Base-by-base conservation (phyloP, 164 flowering plant genomes). In the Euptelea pleiosperma region DNA sequence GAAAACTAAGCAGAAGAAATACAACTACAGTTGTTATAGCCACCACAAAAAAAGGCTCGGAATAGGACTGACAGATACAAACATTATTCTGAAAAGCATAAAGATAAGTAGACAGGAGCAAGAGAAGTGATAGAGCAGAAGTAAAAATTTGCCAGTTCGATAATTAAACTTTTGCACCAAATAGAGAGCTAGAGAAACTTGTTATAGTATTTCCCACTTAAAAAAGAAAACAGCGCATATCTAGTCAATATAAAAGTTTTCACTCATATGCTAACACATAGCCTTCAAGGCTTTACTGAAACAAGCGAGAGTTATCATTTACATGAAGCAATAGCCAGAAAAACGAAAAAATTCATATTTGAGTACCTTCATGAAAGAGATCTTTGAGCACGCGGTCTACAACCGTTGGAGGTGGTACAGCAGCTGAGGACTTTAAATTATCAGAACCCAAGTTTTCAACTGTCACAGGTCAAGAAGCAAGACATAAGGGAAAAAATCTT, bases 341-440 rank as follows among this genome's bases (percentile, higher is more conserved):
- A 57, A 15, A 28, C 55, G n/a, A n/a, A n/a, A 28, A 33, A 58
- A 9, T 18, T 8, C 6, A 9, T 24, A 21, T 5, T 45, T 11
- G n/a, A 11, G 34, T 74, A 90, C 99, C 97, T 40, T 85, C 87
- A 50, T 80, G 89, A 75, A 90, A 91, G 11, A 94, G 84, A 63
- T 94, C 99, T 70, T 88, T 94, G 16, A 94, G 84, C 44, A 88
- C 86, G 26, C 99, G 97, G 61, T 91, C 99, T 60, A 86, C 64
- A 70, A 87, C 97, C 31, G 97, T 67, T 50, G 95, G 89, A 26
- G 99, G 89, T 54, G 99, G 97, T 58, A 85, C 52, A 34, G 80
- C 72, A 33, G 77, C 62, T 25, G 96, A 73, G 16, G 97, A 77
- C 62, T 76, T 91, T 64, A 81, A 65, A 70, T 71, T 77, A 63